These are phyloP conservation scores for Toxicodendron radicans DNA, from an alignment of 345 rosid genomes.

Conservation along the genomic window DNA sequence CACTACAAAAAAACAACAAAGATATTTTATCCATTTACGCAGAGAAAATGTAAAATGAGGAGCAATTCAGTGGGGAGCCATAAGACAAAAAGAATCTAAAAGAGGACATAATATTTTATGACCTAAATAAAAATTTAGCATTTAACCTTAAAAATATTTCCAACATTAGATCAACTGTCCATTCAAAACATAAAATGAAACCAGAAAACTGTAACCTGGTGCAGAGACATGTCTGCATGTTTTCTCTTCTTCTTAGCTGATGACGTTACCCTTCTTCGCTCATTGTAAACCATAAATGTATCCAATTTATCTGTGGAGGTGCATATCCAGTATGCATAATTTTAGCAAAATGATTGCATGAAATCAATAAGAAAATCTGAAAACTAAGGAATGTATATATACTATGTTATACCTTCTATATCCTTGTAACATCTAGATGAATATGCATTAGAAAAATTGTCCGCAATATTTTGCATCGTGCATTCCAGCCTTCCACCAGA, in stretches of 20 bases:
- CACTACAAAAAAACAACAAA: background rate
- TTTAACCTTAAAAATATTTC: background rate
- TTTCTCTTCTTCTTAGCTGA: conserved; percentile 92
- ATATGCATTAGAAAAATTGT: conserved; percentile 66
- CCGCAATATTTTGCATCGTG: conserved; percentile 97
- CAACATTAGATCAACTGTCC: background rate
- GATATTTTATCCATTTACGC: background rate
- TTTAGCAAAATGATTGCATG: conserved; percentile 10
- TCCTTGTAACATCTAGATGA: conserved; percentile 60
- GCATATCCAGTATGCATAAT: conserved; percentile 14
- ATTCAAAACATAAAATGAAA: background rate
- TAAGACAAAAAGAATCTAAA: background rate
- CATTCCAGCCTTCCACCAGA: conserved; percentile 93
- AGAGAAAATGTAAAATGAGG: background rate
- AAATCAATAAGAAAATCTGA: conserved; percentile 7
- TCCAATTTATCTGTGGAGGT: conserved; percentile 60
- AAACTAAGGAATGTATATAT: conserved; percentile 12
- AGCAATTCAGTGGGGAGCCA: background rate
- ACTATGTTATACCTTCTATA: conserved; percentile 59
- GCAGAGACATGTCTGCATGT: conserved; percentile 55
- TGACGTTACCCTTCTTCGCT: conserved; percentile 86
- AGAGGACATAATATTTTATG: background rate
- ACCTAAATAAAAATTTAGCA: background rate
- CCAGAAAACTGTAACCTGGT: conserved; percentile 65
- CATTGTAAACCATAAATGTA: conserved; percentile 82